Percentiles rank a stretch among this genome's conserved stretches.
phyloP scores from a whole-genome alignment of 352 stramenopile genomes.

The Phytopythium sindhum region DNA sequence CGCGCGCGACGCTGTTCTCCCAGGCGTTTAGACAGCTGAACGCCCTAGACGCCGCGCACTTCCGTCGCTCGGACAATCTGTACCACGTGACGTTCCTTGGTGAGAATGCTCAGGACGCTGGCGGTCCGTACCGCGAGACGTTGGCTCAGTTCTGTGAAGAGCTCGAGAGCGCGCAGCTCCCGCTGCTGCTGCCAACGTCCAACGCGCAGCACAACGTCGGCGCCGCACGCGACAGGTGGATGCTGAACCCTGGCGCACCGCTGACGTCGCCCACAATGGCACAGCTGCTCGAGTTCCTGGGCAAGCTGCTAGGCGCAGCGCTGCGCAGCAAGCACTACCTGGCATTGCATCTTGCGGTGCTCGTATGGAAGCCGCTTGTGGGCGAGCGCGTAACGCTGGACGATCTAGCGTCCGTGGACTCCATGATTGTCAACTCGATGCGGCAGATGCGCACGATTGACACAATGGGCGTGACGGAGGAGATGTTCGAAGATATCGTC shows the following conservation, averaged over 20 bases:
- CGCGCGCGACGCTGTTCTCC: slow-evolving; percentile 69
- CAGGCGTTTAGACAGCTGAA: slow-evolving; percentile 85
- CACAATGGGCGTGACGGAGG: slow-evolving; percentile 61
- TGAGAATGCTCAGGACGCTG: slow-evolving; percentile 83
- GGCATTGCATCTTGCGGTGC: slow-evolving; percentile 73
- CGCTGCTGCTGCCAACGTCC: slow-evolving; percentile 85
- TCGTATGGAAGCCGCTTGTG: slow-evolving; percentile 91
- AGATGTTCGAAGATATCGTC: slow-evolving; percentile 90
- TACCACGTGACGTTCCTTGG: slow-evolving; percentile 86
- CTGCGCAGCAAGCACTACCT: slow-evolving; percentile 89
- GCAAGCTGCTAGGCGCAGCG: slow-evolving; percentile 88
- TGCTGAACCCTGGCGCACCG: slow-evolving; percentile 80
- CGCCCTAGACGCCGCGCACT: slow-evolving; percentile 52
- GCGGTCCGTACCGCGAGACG: slow-evolving; percentile 84
- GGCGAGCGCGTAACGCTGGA: slow-evolving; percentile 64
- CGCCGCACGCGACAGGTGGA: slow-evolving; percentile 84
- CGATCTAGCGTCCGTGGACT: slow-evolving; percentile 84
- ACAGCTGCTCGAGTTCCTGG: slow-evolving; percentile 91
- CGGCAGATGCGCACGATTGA: slow-evolving; percentile 85
- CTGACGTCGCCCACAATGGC: slow-evolving; percentile 29
- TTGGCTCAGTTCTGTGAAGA: slow-evolving; percentile 83
- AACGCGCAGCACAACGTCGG: slow-evolving; percentile 91
- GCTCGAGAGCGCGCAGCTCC: slow-evolving; percentile 74
- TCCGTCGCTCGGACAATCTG: slow-evolving; percentile 62
- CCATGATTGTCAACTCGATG: slow-evolving; percentile 87